phyloP scores from a whole-genome alignment of 208 protist genomes.

The Leishmania amazonensis region DNA sequence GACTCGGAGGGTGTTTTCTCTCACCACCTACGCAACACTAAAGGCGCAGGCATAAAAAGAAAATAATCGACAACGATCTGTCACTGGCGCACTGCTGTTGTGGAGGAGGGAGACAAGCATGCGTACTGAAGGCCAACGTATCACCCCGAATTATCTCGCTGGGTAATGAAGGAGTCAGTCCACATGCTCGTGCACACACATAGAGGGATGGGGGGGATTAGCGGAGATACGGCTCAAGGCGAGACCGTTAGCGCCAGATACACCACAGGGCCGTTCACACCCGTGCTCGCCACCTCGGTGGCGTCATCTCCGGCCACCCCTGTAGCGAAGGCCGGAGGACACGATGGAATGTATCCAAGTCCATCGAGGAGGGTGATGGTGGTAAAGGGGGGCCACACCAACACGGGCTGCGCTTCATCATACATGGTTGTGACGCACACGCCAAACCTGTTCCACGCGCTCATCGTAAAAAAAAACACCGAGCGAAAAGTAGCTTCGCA shows the following conservation, averaged over 20 bases:
- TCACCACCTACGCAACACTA: background rate
- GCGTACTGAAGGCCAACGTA: background rate
- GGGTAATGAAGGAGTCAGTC: background rate
- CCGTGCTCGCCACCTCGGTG: background rate
- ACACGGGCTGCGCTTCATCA: constrained; percentile 7
- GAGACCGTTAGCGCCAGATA: constrained; percentile 10
- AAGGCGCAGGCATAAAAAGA: background rate
- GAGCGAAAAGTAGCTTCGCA: constrained; percentile 10
- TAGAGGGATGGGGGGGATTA: background rate
- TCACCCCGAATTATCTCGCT: background rate
- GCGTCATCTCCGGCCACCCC: background rate
- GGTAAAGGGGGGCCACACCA: constrained; percentile 33
- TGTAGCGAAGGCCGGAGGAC: background rate
- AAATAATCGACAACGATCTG: background rate
- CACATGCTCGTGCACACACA: background rate
- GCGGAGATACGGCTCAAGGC: constrained; percentile 7
- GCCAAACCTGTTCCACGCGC: constrained; percentile 36
- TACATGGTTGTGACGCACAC: constrained; percentile 24
- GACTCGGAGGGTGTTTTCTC: background rate
- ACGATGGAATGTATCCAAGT: constrained; percentile 32
- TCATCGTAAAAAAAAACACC: constrained; percentile 28
- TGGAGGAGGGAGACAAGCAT: background rate
- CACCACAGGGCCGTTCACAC: constrained; percentile 13
- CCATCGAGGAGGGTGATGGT: constrained; percentile 32
- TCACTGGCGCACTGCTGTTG: background rate